These are phyloP conservation scores for Solanum aculeatissimum DNA, from an alignment of 305 asterid species.

Conservation along the genomic window DNA sequence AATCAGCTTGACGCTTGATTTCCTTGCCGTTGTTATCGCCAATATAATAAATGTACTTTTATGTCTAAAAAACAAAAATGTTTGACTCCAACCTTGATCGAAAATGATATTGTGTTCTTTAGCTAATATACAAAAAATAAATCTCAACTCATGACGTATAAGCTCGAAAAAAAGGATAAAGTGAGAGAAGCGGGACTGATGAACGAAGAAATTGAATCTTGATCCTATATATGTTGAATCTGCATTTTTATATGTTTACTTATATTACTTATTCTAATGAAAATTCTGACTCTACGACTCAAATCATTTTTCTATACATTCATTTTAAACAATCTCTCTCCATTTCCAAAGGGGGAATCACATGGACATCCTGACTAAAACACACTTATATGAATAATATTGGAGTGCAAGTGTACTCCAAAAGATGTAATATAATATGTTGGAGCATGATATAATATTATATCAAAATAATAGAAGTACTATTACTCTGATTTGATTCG, in stretches of 20 bases:
- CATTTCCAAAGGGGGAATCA: not conserved
- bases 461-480: not conserved
- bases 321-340: not conserved
- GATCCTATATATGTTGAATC: not conserved
- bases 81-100: too few species aligned
- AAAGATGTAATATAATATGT: too few species aligned
- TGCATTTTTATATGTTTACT: not conserved
- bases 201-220: not conserved
- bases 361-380: not conserved
- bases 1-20: not conserved
- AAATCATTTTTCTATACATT: not conserved
- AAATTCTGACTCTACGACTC: fast-evolving
- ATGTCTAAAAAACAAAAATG: not conserved
- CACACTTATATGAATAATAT: not conserved
- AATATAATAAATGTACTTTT: not conserved
- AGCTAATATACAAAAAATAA: too few species aligned
- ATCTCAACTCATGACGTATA: too few species aligned
- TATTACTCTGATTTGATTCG: not conserved
- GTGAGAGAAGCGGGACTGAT: too few species aligned
- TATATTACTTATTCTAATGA: not conserved
- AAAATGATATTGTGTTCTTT: too few species aligned
- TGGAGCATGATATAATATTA: too few species aligned
- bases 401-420: not conserved
- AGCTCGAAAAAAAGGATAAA: not conserved
- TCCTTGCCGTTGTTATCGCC: not conserved